Percentiles rank a stretch among this genome's conserved stretches.
Conservation (phyloP, 805 yeast species). For the Kregervanrija fluxuum region DNA sequence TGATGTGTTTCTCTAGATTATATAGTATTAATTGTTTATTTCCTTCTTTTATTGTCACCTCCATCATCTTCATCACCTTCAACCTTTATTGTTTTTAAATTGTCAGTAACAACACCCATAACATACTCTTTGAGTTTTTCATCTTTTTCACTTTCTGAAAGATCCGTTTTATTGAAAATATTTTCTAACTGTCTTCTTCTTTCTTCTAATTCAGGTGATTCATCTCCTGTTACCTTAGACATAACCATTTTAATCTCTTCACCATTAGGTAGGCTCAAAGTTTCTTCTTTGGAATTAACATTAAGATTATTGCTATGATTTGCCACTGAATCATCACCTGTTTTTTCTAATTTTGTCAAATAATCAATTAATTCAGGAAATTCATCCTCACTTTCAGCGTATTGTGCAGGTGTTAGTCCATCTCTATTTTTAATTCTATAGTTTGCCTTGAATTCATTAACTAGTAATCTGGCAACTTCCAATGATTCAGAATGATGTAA, state of each 20-base stretch:
- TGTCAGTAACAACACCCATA: constrained; percentile 53
- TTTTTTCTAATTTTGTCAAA: constrained; percentile 35
- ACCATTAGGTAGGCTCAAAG: constrained; percentile 23
- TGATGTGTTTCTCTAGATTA: not conserved
- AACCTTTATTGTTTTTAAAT: constrained; percentile 17
- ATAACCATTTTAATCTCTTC: constrained; percentile 53
- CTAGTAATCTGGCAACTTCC: constrained; percentile 53
- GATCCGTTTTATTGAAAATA: constrained; percentile 36
- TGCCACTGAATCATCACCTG: constrained; percentile 7
- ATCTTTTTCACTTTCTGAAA: constrained; percentile 72
- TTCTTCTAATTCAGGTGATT: constrained; percentile 39
- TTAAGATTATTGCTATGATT: constrained; percentile 14
- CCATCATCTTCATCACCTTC: constrained; percentile 3
- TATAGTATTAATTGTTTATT: constrained; percentile 4
- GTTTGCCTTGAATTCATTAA: constrained; percentile 67
- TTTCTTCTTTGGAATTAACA: constrained; percentile 1
- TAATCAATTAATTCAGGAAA: constrained; percentile 71
- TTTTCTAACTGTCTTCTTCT: constrained; percentile 59
- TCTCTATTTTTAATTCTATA: constrained; percentile 57
- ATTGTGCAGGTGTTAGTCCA: constrained; percentile 66
- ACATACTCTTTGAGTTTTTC: constrained; percentile 65
- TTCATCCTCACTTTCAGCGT: constrained; percentile 79
- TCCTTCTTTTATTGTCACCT: constrained; percentile 18
- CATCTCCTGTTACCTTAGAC: constrained; percentile 36
- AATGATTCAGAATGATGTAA: constrained; percentile 81